Evolutionary conservation across 73 alveolate genomes (phyloP).

Genomic region (Paramecium bursaria): DNA sequence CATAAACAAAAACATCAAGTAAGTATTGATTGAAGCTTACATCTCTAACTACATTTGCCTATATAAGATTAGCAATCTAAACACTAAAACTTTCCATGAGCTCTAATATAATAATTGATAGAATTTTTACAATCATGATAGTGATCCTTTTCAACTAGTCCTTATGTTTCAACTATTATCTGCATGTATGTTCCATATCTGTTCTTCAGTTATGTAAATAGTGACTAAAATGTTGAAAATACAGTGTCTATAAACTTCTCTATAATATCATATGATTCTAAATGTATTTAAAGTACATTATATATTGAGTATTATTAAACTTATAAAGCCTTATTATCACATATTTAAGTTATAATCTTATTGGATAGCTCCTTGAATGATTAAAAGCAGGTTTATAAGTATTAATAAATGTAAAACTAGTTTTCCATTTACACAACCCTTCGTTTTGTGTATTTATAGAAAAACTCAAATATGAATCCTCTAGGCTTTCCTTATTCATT

Average conservation of each 20-base stretch:
- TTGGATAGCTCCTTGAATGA: no score
- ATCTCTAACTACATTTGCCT: slow-evolving; percentile 28
- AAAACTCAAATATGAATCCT: slow-evolving; percentile 32
- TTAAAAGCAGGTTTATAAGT: no score
- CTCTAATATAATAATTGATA: no score
- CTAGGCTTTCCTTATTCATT: slow-evolving; percentile 1
- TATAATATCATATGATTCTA: no score
- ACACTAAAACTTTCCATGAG: slow-evolving; percentile 16
- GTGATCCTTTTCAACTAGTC: background rate
- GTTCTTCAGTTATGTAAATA: background rate
- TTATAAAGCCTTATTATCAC: no score
- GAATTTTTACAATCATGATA: slow-evolving; percentile 48
- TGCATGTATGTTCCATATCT: slow-evolving; percentile 18
- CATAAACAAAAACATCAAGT: background rate
- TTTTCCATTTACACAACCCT: background rate
- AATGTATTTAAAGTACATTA: no score
- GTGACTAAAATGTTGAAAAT: no score
- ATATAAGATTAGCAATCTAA: background rate
- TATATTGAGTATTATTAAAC: no score
- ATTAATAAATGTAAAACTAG: background rate
- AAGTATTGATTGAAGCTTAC: slow-evolving; percentile 1
- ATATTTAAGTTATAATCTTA: no score
- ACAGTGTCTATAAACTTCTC: no score
- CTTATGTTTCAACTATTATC: slow-evolving; percentile 6
- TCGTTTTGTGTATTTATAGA: slow-evolving; percentile 12